Evolutionary conservation across 805 yeast species (phyloP), one percentile per base, ranked within the genome.

Genomic region (Yamadazyma tumulicola): DNA sequence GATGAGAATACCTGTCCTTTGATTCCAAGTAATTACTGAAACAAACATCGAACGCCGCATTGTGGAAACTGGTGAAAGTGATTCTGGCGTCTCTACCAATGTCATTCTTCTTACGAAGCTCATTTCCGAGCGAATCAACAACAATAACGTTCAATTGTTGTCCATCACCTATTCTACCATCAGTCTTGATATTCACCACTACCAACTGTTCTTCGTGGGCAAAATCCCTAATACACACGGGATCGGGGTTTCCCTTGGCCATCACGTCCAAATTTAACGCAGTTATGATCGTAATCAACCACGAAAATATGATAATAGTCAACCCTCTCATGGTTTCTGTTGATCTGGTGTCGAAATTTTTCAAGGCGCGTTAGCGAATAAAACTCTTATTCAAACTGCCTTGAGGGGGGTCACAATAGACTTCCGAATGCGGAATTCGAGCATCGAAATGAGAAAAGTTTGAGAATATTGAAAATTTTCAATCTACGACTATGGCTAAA

Each of bases 181-280:
- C 70, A 7, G 95, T 74, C 41, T 77, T 74, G 49, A 87, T 74
- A 46, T 81, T 82, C 38, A 89, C 85, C 29, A 91, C 96, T 18
- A 91, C 97, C 46, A 89, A 63, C 55, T 86, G 91, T 38, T 87
- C 89, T 47, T 79, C 84, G 31, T 75, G 67, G 36, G 85, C 94
- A 55, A 91, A 91, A 59, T 93, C 97, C 58, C 98, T 85, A 46
- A 93, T 75, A 69, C 98, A 93, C 39, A 81, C 76, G 23, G 91
- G 89, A 20, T 64, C 55, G 43, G 74, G 61, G 50, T 60, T 57
- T 3, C 61, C 49, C 6, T 50, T 55, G 13, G 81, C 79, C 35
- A 70, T 72, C 13, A 78, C 58, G 31, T 77, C 82, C 47, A 77
- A 63, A 50, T 69, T 76, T 43, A 78, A 60, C 10, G 72, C 73